phyloP scores from a whole-genome alignment of 345 rosid species.

The Arabidopsis thaliana region TAIR10.1 NC_003076.8:26724501-26725000 shows the following conservation, averaged over 20 bases:
- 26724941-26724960: conserved; percentile 43
- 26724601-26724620: conserved; percentile 76
- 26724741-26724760: conserved; percentile 60
- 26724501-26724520: conserved; percentile 59
- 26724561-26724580: conserved; percentile 74
- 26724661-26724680: conserved; percentile 77
- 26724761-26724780: conserved; percentile 70
- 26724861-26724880: conserved; percentile 95
- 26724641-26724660: conserved; percentile 75
- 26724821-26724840: conserved; percentile 67
- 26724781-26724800: conserved; percentile 63
- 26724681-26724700: conserved; percentile 85
- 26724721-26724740: conserved; percentile 53
- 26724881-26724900: conserved; percentile 29
- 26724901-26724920: not conserved
- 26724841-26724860: conserved; percentile 98
- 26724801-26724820: conserved; percentile 81
- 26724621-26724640: conserved; percentile 84
- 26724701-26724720: conserved; percentile 71
- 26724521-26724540: conserved; percentile 93
- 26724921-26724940: conserved; percentile 16
- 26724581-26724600: conserved; percentile 60
- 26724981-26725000: conserved; percentile 54
- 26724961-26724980: conserved; percentile 82
- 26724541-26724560: conserved; percentile 96